A percentile compares a stretch with the other conserved stretches of the same genome.
Evolutionary conservation across 306 rosid genomes (phyloP).

Genomic region (Arachis hypogaea): DNA sequence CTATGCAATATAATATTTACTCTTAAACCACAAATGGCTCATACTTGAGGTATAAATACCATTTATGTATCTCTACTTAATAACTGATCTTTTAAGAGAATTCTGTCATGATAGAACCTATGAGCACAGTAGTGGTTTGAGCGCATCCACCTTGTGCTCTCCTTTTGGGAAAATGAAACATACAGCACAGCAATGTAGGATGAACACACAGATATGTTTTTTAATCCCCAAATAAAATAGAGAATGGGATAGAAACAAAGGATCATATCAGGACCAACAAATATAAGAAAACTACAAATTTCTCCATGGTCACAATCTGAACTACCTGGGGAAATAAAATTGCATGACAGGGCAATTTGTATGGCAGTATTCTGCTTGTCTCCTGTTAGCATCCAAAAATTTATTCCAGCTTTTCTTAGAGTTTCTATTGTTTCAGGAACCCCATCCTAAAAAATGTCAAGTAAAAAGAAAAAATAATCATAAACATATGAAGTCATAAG

Average conservation of each 20-base stretch:
- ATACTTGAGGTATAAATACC: not conserved
- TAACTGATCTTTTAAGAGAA: not conserved
- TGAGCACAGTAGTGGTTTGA: conserved; percentile 18
- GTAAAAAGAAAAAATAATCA: conserved; percentile 13
- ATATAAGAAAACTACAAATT: conserved; percentile 31
- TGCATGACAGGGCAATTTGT: conserved; percentile 97
- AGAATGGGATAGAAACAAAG: conserved; percentile 29
- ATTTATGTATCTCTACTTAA: not conserved
- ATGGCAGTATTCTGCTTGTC: conserved; percentile 97
- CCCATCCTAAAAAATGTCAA: conserved; percentile 73
- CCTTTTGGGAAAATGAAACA: conserved; percentile 9
- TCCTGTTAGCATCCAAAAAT: conserved; percentile 99
- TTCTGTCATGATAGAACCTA: not conserved
- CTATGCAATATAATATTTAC: not conserved
- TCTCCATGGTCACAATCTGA: conserved; percentile 35
- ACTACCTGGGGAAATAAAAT: conserved; percentile 95
- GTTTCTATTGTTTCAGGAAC: conserved; percentile 97
- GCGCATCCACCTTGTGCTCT: conserved; percentile 19
- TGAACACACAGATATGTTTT: conserved; percentile 10
- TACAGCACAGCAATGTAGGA: conserved; percentile 17
- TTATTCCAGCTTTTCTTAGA: conserved; percentile 95
- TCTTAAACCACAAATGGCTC: not conserved
- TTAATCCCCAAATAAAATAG: conserved; percentile 9
- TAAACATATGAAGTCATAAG: conserved; percentile 5
- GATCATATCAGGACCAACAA: conserved; percentile 17